Evolutionary conservation across 1,284 basidiomycete genomes (phyloP), one percentile per base, ranked within the genome.

Genomic region (Ustilago cynodontis): DNA sequence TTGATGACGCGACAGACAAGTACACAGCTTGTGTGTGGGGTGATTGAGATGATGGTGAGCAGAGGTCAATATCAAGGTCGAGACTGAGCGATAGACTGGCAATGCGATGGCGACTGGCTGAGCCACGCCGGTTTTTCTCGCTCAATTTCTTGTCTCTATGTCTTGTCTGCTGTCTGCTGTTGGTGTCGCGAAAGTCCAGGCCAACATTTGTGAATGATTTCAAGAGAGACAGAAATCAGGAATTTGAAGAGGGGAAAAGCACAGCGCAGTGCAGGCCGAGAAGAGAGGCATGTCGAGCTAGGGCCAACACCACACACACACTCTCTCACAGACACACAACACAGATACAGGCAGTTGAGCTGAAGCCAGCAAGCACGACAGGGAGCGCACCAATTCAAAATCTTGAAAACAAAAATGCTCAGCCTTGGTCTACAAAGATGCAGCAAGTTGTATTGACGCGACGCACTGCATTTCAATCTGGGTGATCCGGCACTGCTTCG

Each of bases 41-140:
- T 51, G 26, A 35, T n/a, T 28, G 45, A 35, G 59, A 53, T 57
- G 62, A 52, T 70, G 68, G 62, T 70, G 68, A 57, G 24, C 50
- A 57, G 54, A 70, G 28, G 47, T 26, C 20, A 49, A 61, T 16
- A 24, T 7, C 31, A 26, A 18, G 22, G 16, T 3, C 8, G 26
- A 28, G 13, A 20, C 24, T 14, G 26, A 49, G 28, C 33, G 62
- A 65, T 65, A 49, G 47, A 56, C 53, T 65, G 57, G 50, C 45
- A 60, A 57, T 43, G 20, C 53, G 58, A 65, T 64, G 57, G 57
- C 62, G 53, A 69, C 28, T 49, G 47, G 43, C 41, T 47, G 41
- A 54, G 52, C 52, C 47, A 26, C 47, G 47, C 47, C 26, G 26
- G 13, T 16, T 49, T 24, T 24, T 14, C 20, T 39, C 31, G 20